phyloP scores from a whole-genome alignment of 371 early-diverging fungal genomes.

The Mortierella sp. region DNA sequence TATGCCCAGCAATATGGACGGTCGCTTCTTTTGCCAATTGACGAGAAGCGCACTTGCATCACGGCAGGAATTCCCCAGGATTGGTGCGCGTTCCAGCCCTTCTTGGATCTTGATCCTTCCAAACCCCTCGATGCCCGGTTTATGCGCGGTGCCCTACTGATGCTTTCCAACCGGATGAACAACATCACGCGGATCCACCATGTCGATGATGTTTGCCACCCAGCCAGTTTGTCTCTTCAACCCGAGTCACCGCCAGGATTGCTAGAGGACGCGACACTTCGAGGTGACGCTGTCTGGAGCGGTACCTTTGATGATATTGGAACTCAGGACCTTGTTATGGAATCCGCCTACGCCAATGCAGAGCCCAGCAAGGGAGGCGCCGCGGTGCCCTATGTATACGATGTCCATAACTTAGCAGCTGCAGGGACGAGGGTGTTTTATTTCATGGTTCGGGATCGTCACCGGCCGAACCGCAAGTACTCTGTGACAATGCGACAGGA shows the following conservation, averaged over 20 bases:
- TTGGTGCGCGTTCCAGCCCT: constrained; percentile 57
- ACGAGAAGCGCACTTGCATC: constrained; percentile 31
- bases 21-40: constrained; percentile 43
- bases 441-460: constrained; percentile 43
- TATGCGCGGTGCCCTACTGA: constrained; percentile 27
- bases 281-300: background rate
- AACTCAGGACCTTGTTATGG: constrained; percentile 52
- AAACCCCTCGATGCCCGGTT: constrained; percentile 38
- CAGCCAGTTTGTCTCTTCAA: constrained; percentile 12
- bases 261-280: background rate
- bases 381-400: background rate
- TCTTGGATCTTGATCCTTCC: constrained; percentile 35
- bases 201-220: constrained; percentile 43
- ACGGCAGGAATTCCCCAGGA: constrained; percentile 45
- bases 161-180: constrained; percentile 50
- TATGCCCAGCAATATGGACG: constrained; percentile 53
- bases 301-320: constrained; percentile 42
- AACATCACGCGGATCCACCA: constrained; percentile 18
- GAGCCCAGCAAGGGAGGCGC: background rate
- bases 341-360: constrained; percentile 38
- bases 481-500: constrained; percentile 46
- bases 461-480: constrained; percentile 35
- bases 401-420: background rate
- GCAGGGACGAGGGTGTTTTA: constrained; percentile 36
- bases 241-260: constrained; percentile 4